Conservation (phyloP, 495 filamentous ascomycete species). For the Antarctomyces pellizariae region DNA sequence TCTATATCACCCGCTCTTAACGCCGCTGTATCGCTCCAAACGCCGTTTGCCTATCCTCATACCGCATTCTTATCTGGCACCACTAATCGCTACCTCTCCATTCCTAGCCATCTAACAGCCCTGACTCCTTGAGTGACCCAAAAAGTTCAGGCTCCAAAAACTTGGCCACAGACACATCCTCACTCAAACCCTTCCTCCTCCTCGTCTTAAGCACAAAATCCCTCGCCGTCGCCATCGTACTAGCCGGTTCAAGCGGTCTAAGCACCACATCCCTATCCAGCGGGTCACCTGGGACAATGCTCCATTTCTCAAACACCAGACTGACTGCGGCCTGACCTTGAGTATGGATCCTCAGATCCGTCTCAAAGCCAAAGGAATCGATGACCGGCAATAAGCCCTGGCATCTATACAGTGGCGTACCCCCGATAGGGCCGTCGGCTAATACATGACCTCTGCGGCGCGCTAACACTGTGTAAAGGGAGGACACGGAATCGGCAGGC, state of each 20-base stretch:
- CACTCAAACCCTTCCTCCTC: constrained; percentile 75
- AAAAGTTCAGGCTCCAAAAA: constrained; percentile 90
- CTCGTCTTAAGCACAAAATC: constrained; percentile 95
- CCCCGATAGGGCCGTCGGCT: constrained; percentile 77
- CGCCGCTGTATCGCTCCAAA: no score
- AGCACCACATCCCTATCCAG: constrained; percentile 68
- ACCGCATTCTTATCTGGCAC: no score
- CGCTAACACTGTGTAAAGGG: constrained; percentile 78
- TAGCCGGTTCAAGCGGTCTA: constrained; percentile 66
- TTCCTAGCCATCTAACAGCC: constrained; percentile 56
- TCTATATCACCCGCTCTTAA: no score
- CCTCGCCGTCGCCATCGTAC: constrained; percentile 64
- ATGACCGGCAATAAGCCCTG: constrained; percentile 84
- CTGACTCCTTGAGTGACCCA: constrained; percentile 67
- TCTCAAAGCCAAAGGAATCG: constrained; percentile 93
- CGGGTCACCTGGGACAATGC: constrained; percentile 82
- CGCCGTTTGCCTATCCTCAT: no score
- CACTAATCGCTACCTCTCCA: constrained; percentile 1
- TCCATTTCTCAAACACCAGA: constrained; percentile 92
- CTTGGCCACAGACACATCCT: constrained; percentile 86
- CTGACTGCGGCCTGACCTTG: constrained; percentile 77
- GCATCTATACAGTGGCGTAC: constrained; percentile 84
- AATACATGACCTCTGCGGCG: constrained; percentile 80
- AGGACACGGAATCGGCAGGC: constrained; percentile 69
- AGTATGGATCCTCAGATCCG: constrained; percentile 85